Conservation (phyloP, 140 eudicot genomes). For the Oenanthe javanica region DNA sequence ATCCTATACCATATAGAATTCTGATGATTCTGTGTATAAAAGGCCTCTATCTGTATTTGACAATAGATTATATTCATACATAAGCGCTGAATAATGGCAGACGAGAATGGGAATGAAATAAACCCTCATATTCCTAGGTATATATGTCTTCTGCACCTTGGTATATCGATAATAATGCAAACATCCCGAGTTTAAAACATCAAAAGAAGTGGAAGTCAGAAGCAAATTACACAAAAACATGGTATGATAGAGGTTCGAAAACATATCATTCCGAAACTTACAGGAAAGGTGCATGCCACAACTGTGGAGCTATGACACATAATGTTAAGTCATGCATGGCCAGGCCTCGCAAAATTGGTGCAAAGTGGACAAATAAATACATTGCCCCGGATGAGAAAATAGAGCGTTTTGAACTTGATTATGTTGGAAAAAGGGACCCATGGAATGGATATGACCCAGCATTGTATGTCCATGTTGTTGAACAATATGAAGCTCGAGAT, state of each 20-base stretch:
- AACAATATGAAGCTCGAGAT: constrained; percentile 73
- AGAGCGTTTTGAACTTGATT: constrained; percentile 69
- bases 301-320: constrained; percentile 89
- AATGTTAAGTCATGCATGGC: constrained; percentile 58
- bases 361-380: constrained; percentile 49
- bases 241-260: constrained; percentile 79
- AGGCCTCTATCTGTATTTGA: too few species aligned
- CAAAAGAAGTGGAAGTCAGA: constrained; percentile 73
- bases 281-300: constrained; percentile 81
- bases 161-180: constrained; percentile 58
- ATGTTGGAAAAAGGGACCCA: constrained; percentile 75
- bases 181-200: constrained; percentile 42
- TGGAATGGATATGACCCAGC: constrained; percentile 93
- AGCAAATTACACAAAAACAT: constrained; percentile 62
- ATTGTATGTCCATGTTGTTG: constrained; percentile 56
- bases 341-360: constrained; percentile 69
- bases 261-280: constrained; percentile 60
- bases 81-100: too few species aligned
- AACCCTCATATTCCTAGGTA: constrained; percentile 92
- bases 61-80: too few species aligned
- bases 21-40: too few species aligned
- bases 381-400: constrained; percentile 82
- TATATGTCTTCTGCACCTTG: constrained; percentile 96
- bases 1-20: too few species aligned
- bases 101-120: constrained; percentile 92